Conservation (phyloP, 331 rosid genomes). For the Malus hybrid region DNA sequence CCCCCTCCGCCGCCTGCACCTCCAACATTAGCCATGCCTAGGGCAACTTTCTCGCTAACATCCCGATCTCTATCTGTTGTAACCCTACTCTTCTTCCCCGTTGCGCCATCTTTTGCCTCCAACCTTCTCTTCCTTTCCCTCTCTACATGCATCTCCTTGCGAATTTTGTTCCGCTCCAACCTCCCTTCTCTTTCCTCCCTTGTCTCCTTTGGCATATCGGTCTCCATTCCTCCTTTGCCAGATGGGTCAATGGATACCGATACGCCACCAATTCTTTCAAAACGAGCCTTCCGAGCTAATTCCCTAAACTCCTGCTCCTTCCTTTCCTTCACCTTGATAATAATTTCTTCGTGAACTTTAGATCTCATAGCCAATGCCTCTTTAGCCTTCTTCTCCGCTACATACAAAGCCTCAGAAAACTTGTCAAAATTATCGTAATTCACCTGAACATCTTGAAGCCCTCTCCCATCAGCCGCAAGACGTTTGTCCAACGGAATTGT, state of each 20-base stretch:
- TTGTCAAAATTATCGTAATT: conserved; percentile 61
- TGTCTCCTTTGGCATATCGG: conserved; percentile 46
- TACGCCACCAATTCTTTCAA: conserved; percentile 55
- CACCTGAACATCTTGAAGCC: conserved; percentile 80
- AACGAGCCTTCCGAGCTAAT: conserved; percentile 73
- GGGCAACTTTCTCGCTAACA: conserved; percentile 88
- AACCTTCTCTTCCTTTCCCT: conserved; percentile 89
- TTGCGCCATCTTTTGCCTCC: conserved; percentile 79
- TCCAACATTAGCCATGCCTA: conserved; percentile 60
- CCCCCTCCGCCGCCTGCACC: conserved; percentile 49
- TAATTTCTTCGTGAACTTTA: conserved; percentile 70
- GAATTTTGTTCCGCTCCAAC: conserved; percentile 62
- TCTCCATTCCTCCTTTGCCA: conserved; percentile 38
- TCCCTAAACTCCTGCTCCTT: conserved; percentile 72
- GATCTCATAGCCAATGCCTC: conserved; percentile 81
- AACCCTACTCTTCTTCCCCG: conserved; percentile 87
- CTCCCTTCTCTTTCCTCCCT: conserved; percentile 76
- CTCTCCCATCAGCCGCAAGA: conserved; percentile 85
- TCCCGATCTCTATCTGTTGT: conserved; percentile 90
- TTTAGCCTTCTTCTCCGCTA: conserved; percentile 87
- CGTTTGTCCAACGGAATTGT: conserved; percentile 85
- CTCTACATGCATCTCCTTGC: conserved; percentile 72
- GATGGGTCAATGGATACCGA: conserved; percentile 15
- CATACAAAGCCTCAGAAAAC: conserved; percentile 72
- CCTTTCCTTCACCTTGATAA: conserved; percentile 69